Evolutionary conservation across 2,329 filamentous ascomycete species (phyloP), one percentile per base, ranked within the genome.

Genomic region (Sporothrix humicola): DNA sequence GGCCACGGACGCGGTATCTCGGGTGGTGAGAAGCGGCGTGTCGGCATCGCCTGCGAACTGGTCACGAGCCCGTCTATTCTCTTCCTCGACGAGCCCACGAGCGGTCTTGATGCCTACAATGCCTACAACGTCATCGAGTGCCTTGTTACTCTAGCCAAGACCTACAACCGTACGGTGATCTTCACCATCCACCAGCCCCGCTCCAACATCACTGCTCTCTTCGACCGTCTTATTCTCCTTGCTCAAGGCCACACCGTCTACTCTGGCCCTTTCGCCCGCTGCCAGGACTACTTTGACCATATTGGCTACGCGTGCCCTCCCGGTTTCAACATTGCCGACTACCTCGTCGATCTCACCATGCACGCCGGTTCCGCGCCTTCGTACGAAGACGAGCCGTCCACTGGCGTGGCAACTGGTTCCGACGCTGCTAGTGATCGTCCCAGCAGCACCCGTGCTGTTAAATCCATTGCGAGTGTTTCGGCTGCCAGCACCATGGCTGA

Each of bases 241-340:
- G 96, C 96, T 1, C 91, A 94, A 77, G 96, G 96, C 37, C 91
- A 91, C 78, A 92, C 93, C 0, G 96, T 99, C 8, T 99, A 97
- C 81, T 98, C 96, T 2, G 96, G 96, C 0, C 93, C 94, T 0
- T 97, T 98, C 80, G 85, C 89, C 1, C 91, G 91, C 76, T 99
- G 96, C 80, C 96, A 99, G 81, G 85, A 89, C 23, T 99, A 98
- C 80, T 99, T 99, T 78, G 94, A 98, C 79, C 88, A 90, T 65
- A 91, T 97, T 75, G 97, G 96, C 59, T 99, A 98, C 81, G 86
- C 92, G 68, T 99, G 97, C 79, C 96, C 96, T 12, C 92, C 95
- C 31, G 97, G 97, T 1, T 99, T 98, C 87, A 99, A 99, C 79
- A 98, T 99, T 82, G 96, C 96, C 3, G 96, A 99, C 81, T 99